Evolutionary conservation across 75 land plant species (phyloP).

Genomic region (Picea glauca): DNA sequence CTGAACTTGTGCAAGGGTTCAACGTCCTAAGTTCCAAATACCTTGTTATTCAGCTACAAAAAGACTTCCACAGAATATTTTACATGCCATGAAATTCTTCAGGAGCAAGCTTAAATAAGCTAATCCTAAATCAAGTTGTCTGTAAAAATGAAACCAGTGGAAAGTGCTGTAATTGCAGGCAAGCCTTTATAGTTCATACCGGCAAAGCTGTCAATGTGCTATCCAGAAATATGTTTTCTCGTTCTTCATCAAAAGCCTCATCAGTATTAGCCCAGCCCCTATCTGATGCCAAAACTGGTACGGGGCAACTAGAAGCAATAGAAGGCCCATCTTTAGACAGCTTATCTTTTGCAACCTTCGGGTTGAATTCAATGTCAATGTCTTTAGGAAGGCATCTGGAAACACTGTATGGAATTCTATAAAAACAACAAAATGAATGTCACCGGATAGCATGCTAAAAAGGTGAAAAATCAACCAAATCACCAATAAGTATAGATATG

Average conservation of each 20-base stretch:
- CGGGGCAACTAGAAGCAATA: conserved; percentile 23
- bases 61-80: neutral
- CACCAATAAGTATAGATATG: no score
- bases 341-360: conserved; percentile 18
- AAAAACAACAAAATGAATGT: neutral
- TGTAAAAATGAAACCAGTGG: neutral
- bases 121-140: neutral
- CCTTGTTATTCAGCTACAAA: neutral
- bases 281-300: conserved; percentile 38
- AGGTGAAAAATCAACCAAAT: no score
- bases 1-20: neutral
- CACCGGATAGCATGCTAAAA: no score
- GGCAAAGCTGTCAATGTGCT: conserved; percentile 39
- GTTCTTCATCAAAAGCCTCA: conserved; percentile 22
- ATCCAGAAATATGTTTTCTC: conserved; percentile 22
- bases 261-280: conserved; percentile 21
- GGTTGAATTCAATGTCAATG: conserved; percentile 26
- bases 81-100: neutral
- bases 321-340: conserved; percentile 21
- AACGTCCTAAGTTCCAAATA: neutral
- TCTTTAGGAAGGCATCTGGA: conserved; percentile 38
- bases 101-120: neutral
- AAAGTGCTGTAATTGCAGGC: neutral
- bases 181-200: conserved; percentile 20
- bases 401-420: conserved; percentile 1